Conservation (phyloP, 2,329 filamentous ascomycete genomes). For the Trichoderma atroviride region DNA sequence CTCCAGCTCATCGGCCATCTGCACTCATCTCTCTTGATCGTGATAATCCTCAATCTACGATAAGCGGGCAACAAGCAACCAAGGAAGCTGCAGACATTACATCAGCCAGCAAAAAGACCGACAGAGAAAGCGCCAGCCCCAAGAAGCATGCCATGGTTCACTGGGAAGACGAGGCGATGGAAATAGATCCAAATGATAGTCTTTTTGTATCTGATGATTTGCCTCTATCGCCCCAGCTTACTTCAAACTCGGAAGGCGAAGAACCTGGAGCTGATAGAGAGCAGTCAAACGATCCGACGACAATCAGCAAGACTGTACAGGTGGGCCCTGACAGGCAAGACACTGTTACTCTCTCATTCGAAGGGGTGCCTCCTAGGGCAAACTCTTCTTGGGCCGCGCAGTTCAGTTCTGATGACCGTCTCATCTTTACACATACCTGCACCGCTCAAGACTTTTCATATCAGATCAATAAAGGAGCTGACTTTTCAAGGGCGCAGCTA, state of each 20-base stretch:
- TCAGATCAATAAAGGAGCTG: constrained; percentile 12
- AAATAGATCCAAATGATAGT: constrained; percentile 31
- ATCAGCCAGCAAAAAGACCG: not conserved
- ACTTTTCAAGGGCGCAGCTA: constrained; percentile 28
- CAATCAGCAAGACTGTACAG: constrained; percentile 24
- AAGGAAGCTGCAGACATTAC: not conserved
- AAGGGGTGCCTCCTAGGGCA: constrained; percentile 27
- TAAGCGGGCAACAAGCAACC: not conserved
- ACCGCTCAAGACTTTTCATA: constrained; percentile 38
- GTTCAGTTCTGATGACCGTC: constrained; percentile 32
- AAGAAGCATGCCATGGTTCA: constrained; percentile 28
- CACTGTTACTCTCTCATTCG: constrained; percentile 27
- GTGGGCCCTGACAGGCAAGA: constrained; percentile 25
- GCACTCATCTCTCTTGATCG: constrained; percentile 37
- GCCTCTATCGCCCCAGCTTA: not conserved
- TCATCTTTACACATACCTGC: constrained; percentile 43
- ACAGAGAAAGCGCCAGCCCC: not conserved
- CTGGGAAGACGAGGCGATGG: constrained; percentile 34
- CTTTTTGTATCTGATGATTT: constrained; percentile 32
- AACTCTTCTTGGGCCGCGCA: constrained; percentile 33
- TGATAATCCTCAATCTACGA: not conserved
- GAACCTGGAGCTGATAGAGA: not conserved
- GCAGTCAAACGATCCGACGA: not conserved
- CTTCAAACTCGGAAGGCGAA: not conserved
- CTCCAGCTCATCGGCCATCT: constrained; percentile 41